Percentiles rank a stretch among this genome's conserved stretches.
Evolutionary conservation across 805 yeast species (phyloP).

Genomic region (Candida montana): DNA sequence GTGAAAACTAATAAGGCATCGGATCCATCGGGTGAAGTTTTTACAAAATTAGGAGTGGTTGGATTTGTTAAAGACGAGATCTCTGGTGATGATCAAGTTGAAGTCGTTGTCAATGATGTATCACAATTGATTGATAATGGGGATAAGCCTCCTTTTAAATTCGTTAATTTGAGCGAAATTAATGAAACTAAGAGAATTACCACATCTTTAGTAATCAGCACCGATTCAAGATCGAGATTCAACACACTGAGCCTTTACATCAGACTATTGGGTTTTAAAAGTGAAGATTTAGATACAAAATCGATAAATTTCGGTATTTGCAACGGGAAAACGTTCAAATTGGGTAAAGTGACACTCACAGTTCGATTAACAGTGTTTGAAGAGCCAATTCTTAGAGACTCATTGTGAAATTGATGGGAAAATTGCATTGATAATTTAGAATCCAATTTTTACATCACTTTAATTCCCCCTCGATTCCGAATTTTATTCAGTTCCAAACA

Average conservation of each 20-base stretch:
- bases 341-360: background rate
- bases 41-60: background rate
- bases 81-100: background rate
- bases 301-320: background rate
- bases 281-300: background rate
- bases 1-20: background rate
- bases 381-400: conserved; percentile 1
- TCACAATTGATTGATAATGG: too few relatives aligned
- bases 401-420: too few relatives aligned
- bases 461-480: background rate
- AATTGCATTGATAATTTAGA: too few relatives aligned
- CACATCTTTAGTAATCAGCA: background rate
- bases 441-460: too few relatives aligned
- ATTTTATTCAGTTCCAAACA: too few relatives aligned
- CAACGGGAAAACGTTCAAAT: background rate
- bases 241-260: conserved; percentile 5
- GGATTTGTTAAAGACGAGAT: background rate
- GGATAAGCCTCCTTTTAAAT: too few relatives aligned
- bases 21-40: background rate
- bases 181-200: background rate
- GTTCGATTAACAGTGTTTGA: background rate
- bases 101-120: background rate
- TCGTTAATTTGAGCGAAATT: too few relatives aligned
- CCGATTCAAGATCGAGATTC: conserved; percentile 6
- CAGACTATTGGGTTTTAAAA: background rate